Evolutionary conservation across 1,139 yeast genomes (phyloP).

Genomic region (Trichomonascaceae sp.): DNA sequence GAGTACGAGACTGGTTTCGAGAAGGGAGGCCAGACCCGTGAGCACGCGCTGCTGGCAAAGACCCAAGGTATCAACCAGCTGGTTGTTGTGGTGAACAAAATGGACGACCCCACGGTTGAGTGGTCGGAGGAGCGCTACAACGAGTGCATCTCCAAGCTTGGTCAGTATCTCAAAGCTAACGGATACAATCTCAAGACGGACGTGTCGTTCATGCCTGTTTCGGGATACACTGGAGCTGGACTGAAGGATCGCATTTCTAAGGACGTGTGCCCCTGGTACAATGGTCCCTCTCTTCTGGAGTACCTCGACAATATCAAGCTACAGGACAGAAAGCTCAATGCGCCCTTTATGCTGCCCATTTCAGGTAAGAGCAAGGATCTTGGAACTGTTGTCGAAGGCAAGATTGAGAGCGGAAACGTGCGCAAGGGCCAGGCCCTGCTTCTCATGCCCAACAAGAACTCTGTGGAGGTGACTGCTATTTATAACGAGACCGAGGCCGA

Average conservation of each 20-base stretch:
- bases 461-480: conserved; percentile 74
- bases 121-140: conserved; percentile 97
- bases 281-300: conserved; percentile 84
- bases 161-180: conserved; percentile 68
- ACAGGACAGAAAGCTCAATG: conserved; percentile 74
- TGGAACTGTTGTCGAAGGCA: conserved; percentile 97
- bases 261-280: conserved; percentile 80
- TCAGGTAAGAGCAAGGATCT: conserved; percentile 90
- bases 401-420: conserved; percentile 89
- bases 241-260: conserved; percentile 70
- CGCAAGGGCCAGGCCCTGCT: conserved; percentile 64
- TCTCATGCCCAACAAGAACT: conserved; percentile 82
- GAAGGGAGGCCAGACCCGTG: conserved; percentile 98
- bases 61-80: conserved; percentile 95
- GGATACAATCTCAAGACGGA: conserved; percentile 79
- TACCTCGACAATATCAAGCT: conserved; percentile 74
- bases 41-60: conserved; percentile 94
- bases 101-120: conserved; percentile 94
- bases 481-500: conserved; percentile 94
- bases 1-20: conserved; percentile 99
- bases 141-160: conserved; percentile 81
- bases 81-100: conserved; percentile 89
- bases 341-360: conserved; percentile 95
- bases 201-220: conserved; percentile 87
- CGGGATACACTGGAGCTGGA: conserved; percentile 97